Evolutionary conservation across 2,329 filamentous ascomycete genomes (phyloP), one percentile per base, ranked within the genome.

Genomic region (Periconia digitata): DNA sequence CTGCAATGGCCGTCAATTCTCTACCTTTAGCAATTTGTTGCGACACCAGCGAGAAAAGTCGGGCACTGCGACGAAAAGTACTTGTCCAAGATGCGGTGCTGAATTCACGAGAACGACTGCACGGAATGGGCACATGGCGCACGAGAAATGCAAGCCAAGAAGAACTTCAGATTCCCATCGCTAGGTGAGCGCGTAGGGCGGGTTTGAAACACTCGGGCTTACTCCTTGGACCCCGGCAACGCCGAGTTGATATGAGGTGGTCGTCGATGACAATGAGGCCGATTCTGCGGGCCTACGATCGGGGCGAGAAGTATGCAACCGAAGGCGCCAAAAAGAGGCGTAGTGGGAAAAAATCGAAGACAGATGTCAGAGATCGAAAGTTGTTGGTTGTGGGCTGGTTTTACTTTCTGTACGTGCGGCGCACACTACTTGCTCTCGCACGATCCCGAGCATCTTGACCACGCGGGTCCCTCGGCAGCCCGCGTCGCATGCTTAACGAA

Each of bases 41-140:
- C 82, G 92, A 54, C 92, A 97, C 70, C 92, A 96, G 72, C 84
- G 92, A 37, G 92, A 97, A 72, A 96, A 96, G 71, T 95, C 90
- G 0, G 92, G 92, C 21, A 91, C 92, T 44, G 90, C 92, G 10
- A 80, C 88, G 23, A 96, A 96, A 74, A 90, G 90, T 3, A 85
- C 86, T 42, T 97, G 92, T 67, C 91, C 90, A 16, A 88, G 91
- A 67, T 97, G 92, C 65, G 90, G 91, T 32, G 91, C 91, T 10
- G 91, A 95, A 64, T 97, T 97, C 63, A 96, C 92, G 12, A 81
- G 92, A 59, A 96, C 92, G 6, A 85, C 82, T 18, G 92, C 92
- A 38, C 82, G 91, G 52, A 96, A 96, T 66, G 92, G 92, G 12
- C 92, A 97, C 68, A 79, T 85, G 67, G 77, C 78, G 20, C 90